Evolutionary conservation across 164 flowering plant genomes (phyloP), one percentile per base, ranked within the genome.

Genomic region (Sextonia rubra): DNA sequence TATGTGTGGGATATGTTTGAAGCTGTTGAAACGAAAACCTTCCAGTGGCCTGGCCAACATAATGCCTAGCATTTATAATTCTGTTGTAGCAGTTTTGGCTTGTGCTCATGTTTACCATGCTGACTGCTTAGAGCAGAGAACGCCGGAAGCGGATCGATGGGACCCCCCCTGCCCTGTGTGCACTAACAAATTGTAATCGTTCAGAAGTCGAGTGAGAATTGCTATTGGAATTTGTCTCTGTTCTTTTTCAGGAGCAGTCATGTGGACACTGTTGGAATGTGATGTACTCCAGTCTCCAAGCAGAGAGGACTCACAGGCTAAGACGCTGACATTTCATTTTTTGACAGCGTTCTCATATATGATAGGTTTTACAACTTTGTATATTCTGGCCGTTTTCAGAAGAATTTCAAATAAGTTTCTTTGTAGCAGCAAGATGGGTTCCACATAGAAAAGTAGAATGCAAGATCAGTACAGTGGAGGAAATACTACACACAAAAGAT

Each of bases 101-200:
- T 90, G 94, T 69, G 92, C 92, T 17, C 92, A 90, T 75, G 80
- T 77, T 24, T 90, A 82, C 74, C 94, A 88, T 76, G 88, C 87
- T 14, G 88, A 86, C 11, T 90, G 94, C 72, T 74, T 88, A 85
- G 94, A 90, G 70, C 74, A 79, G 73, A 81, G 62, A 73, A 88
- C 89, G 3, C 8, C 77, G 29, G 65, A 74, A 47, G 87, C 72
- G 55, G 85, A 82, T 26, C 79, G 18, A 73, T 70, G 74, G 1
- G 94, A 90, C 65, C 94, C 94, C 0, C 84, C 84, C 6, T 90
- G 94, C 74, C 90, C 89, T 0, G 25, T 74, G 58, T 90, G 94
- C 72, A 9, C 32, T 22, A 73, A 79, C 20, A 14, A 17, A 2
- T n/a, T 65, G 17, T 17, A 65, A 32, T 71, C 61, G 47, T 58